Percentiles rank a stretch among this genome's conserved stretches.
phyloP scores from a whole-genome alignment of 139 green algal species.

The Tetraselmis striata region DNA sequence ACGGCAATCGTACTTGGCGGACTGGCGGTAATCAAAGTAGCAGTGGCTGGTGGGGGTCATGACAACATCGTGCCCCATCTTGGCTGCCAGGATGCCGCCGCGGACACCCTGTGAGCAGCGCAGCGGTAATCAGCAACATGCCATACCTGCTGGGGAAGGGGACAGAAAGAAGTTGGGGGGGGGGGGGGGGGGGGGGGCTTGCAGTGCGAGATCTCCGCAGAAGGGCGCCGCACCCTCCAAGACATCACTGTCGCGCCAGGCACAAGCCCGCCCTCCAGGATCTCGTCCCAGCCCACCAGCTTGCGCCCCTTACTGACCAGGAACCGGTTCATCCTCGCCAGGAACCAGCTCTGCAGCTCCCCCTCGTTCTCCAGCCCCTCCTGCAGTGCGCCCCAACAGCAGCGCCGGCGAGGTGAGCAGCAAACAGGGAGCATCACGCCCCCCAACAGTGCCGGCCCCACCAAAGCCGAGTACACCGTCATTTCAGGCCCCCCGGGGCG shows the following conservation, averaged over 20 bases:
- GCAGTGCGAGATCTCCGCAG: too few relatives aligned
- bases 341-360: constrained; percentile 60
- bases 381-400: not conserved
- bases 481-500: too few relatives aligned
- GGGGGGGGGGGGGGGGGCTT: too few relatives aligned
- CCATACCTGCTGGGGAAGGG: not conserved
- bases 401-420: too few relatives aligned
- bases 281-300: constrained; percentile 65
- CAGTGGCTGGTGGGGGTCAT: constrained; percentile 59
- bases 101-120: constrained; percentile 30
- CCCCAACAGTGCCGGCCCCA: too few relatives aligned
- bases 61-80: constrained; percentile 50
- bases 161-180: not conserved
- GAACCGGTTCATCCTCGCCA: constrained; percentile 32
- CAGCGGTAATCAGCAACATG: too few relatives aligned
- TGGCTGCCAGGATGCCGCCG: constrained; percentile 44
- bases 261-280: constrained; percentile 47
- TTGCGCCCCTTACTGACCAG: constrained; percentile 24
- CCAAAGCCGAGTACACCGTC: too few relatives aligned
- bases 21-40: constrained; percentile 70
- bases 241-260: constrained; percentile 48
- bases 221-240: constrained; percentile 56
- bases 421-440: too few relatives aligned
- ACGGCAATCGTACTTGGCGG: constrained; percentile 20
- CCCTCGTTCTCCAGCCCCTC: constrained; percentile 22